These are phyloP conservation scores for Lepidium didymum DNA, from an alignment of 345 rosid genomes.

Conservation along the genomic window DNA sequence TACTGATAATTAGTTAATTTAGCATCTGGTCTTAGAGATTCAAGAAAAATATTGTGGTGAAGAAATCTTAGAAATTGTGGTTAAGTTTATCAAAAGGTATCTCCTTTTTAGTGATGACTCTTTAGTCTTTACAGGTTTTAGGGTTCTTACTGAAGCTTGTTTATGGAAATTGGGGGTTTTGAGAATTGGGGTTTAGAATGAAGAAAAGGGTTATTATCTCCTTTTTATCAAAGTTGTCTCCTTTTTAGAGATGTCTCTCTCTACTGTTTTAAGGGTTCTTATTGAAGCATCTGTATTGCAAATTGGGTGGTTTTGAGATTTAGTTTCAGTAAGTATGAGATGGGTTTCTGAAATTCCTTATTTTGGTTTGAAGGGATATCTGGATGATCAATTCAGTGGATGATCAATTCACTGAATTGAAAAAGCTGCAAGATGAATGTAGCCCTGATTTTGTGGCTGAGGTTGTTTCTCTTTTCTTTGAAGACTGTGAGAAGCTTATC, in stretches of 20 bases:
- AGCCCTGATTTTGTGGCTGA: constrained; percentile 73
- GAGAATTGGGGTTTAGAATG: not conserved
- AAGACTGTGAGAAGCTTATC: constrained; percentile 72
- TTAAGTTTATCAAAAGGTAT: not conserved
- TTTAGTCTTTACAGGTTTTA: not conserved
- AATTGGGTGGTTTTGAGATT: not conserved
- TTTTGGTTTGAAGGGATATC: constrained; percentile 35
- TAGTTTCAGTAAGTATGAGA: not conserved
- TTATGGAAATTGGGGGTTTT: not conserved
- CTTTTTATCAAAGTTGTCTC: not conserved
- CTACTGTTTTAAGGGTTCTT: not conserved
- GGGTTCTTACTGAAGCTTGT: constrained; percentile 2
- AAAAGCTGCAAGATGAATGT: constrained; percentile 79
- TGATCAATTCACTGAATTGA: constrained; percentile 73
- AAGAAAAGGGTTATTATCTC: not conserved
- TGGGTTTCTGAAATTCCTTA: not conserved
- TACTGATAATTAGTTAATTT: not conserved
- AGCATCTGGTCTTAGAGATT: not conserved
- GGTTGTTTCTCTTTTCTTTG: constrained; percentile 72
- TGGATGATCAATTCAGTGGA: constrained; percentile 90
- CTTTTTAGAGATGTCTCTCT: not conserved
- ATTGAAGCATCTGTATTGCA: not conserved
- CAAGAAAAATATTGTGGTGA: not conserved
- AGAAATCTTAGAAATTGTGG: not conserved
- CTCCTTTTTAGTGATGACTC: constrained; percentile 1